These are phyloP conservation scores for Wickerhamomyces kurtzmanii DNA, from an alignment of 805 yeast species.

Conservation along the genomic window DNA sequence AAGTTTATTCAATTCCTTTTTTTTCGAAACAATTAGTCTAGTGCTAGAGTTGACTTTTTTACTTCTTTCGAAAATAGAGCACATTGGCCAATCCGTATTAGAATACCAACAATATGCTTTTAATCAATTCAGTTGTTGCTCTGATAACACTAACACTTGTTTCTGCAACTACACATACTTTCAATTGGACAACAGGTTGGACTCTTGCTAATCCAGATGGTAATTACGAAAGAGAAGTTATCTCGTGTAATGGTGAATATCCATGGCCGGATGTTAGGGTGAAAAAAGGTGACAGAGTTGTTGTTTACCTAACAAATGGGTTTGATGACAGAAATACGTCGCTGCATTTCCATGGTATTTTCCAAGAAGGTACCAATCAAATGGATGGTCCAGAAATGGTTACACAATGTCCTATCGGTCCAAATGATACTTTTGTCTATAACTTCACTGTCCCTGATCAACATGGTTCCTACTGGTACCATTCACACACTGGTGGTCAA, in stretches of 20 bases:
- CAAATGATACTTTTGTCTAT: slow-evolving; percentile 65
- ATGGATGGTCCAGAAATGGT: slow-evolving; percentile 92
- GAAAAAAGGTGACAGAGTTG: slow-evolving; percentile 69
- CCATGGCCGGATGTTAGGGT: slow-evolving; percentile 86
- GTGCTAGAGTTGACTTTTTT: no score
- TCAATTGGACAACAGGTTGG: slow-evolving; percentile 59
- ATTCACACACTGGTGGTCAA: slow-evolving; percentile 84
- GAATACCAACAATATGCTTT: no score
- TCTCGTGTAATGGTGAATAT: slow-evolving; percentile 39
- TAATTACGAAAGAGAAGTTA: slow-evolving; percentile 25
- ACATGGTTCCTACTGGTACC: slow-evolving; percentile 94
- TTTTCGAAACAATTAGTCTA: no score
- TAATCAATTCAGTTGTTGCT: no score
- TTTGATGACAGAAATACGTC: slow-evolving; percentile 59
- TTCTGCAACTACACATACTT: slow-evolving; percentile 37
- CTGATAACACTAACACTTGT: no score
- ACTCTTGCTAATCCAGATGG: slow-evolving; percentile 34
- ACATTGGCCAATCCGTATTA: no score
- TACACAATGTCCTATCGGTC: slow-evolving; percentile 88
- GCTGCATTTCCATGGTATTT: slow-evolving; percentile 91
- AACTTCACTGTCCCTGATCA: slow-evolving; percentile 81
- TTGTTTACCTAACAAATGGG: slow-evolving; percentile 68
- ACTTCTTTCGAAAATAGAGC: no score
- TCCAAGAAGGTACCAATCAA: slow-evolving; percentile 54
- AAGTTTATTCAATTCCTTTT: no score